Evolutionary conservation across 768 basidiomycete genomes (phyloP).

Genomic region (Cyclocybe cylindracea): DNA sequence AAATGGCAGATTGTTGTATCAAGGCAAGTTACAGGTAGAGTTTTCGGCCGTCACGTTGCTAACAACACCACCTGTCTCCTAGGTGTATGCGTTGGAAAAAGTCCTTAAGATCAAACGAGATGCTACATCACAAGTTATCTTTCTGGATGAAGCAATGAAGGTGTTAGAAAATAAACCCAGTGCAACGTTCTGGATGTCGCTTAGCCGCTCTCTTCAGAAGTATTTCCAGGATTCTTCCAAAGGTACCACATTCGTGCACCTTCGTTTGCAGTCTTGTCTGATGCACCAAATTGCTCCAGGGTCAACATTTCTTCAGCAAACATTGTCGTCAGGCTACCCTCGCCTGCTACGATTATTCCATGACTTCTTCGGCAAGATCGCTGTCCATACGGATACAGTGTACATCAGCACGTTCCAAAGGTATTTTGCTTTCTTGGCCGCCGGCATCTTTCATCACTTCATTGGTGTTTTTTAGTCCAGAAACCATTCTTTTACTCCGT

Average conservation of each 20-base stretch:
- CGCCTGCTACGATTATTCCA: constrained; percentile 89
- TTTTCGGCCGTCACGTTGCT: neutral
- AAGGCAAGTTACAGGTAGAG: constrained; percentile 49
- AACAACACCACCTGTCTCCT: neutral
- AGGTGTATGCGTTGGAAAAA: constrained; percentile 96
- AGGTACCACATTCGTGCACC: constrained; percentile 42
- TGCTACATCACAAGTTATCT: constrained; percentile 68
- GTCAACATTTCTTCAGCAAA: constrained; percentile 90
- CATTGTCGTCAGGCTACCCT: constrained; percentile 84
- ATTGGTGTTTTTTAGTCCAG: constrained; percentile 58
- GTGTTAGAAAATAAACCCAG: constrained; percentile 93
- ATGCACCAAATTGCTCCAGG: constrained; percentile 41
- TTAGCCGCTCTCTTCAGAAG: constrained; percentile 81
- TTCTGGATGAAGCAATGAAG: constrained; percentile 94
- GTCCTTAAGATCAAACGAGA: constrained; percentile 91
- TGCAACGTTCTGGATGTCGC: constrained; percentile 85
- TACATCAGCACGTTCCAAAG: constrained; percentile 87
- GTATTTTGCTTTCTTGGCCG: constrained; percentile 35
- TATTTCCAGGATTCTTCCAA: constrained; percentile 79
- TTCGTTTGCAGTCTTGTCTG: neutral
- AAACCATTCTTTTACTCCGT: constrained; percentile 86
- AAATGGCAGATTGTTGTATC: constrained; percentile 88
- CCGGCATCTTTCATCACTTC: neutral
- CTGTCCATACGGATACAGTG: constrained; percentile 92
- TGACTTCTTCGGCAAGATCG: constrained; percentile 94